A percentile compares a stretch with the other conserved stretches of the same genome.
phyloP scores from a whole-genome alignment of 257 asterid species.

The Fraxinus quadrangulata region DNA sequence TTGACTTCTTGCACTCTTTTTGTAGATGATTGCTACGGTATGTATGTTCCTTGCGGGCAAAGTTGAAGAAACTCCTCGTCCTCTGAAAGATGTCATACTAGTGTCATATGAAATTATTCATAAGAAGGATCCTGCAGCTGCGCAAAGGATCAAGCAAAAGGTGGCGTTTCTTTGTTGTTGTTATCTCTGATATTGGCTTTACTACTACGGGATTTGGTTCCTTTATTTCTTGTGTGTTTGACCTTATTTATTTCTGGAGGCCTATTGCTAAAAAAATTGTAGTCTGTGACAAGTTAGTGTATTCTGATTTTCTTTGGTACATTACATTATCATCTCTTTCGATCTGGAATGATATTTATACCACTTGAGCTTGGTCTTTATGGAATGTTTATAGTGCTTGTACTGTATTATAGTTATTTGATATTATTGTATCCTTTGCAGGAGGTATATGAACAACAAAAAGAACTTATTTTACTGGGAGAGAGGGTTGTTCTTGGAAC shows the following conservation, averaged over 20 bases:
- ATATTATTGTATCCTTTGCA: slow-evolving; percentile 40
- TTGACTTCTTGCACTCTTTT: slow-evolving; percentile 24
- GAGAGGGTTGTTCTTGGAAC: slow-evolving; percentile 93
- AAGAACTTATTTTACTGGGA: slow-evolving; percentile 74
- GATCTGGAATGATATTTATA: not conserved
- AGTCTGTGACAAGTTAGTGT: not conserved
- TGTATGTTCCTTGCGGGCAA: slow-evolving; percentile 99
- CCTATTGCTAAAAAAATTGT: slow-evolving; percentile 9
- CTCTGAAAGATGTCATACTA: slow-evolving; percentile 82
- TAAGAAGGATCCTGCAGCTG: slow-evolving; percentile 76
- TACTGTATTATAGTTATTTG: slow-evolving; percentile 12
- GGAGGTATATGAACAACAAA: slow-evolving; percentile 94
- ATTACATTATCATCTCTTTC: not conserved
- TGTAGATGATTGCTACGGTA: slow-evolving; percentile 90
- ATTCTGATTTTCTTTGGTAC: not conserved
- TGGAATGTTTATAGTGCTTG: not conserved
- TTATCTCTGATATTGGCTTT: slow-evolving; percentile 6
- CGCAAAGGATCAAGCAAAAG: slow-evolving; percentile 87
- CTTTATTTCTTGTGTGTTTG: slow-evolving; percentile 7
- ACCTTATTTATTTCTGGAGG: not conserved
- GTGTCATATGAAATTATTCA: slow-evolving; percentile 89
- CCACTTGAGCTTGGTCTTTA: not conserved
- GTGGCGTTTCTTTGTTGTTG: slow-evolving; percentile 38
- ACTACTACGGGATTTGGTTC: slow-evolving; percentile 11
- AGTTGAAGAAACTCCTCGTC: slow-evolving; percentile 99